phyloP scores from a whole-genome alignment of 1,284 basidiomycete genomes.

The Malassezia japonica region DNA sequence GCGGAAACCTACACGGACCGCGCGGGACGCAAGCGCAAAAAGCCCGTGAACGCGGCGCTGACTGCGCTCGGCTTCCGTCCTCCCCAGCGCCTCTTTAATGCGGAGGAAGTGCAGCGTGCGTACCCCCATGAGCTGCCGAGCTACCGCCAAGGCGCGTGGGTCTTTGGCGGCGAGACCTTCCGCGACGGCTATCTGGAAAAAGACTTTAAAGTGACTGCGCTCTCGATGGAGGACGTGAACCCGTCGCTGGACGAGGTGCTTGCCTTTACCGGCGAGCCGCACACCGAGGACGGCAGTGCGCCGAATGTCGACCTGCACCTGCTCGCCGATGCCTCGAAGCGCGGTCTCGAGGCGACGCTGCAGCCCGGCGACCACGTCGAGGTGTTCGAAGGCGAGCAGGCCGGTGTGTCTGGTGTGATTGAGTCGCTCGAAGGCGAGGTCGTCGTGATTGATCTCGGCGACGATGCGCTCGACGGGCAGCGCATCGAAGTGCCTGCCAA shows the following conservation, averaged over 20 bases:
- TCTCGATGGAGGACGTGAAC: constrained; percentile 80
- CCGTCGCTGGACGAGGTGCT: constrained; percentile 94
- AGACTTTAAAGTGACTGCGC: constrained; percentile 72
- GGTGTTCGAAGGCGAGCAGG: constrained; percentile 91
- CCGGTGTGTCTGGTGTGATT: constrained; percentile 82
- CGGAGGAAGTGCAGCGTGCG: constrained; percentile 79
- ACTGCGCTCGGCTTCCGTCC: constrained; percentile 60
- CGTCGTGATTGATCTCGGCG: constrained; percentile 65
- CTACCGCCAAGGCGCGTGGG: constrained; percentile 30
- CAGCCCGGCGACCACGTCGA: constrained; percentile 96
- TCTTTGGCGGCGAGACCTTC: constrained; percentile 84
- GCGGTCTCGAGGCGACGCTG: constrained; percentile 76
- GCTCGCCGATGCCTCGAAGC: constrained; percentile 77
- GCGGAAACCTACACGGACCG: constrained; percentile 48
- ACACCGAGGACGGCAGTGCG: constrained; percentile 28
- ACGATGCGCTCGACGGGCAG: constrained; percentile 72
- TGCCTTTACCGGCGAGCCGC: constrained; percentile 60
- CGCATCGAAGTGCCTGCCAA: constrained; percentile 72
- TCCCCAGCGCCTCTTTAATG: constrained; percentile 84
- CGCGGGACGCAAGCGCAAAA: constrained; percentile 47
- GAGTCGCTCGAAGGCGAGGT: constrained; percentile 79
- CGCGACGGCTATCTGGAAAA: constrained; percentile 92
- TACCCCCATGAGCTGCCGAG: constrained; percentile 63
- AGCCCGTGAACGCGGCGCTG: constrained; percentile 32
- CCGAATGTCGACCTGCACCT: constrained; percentile 62